Base-by-base conservation (phyloP, 805 yeast species). In the Wickerhamomyces xylosicus region DNA sequence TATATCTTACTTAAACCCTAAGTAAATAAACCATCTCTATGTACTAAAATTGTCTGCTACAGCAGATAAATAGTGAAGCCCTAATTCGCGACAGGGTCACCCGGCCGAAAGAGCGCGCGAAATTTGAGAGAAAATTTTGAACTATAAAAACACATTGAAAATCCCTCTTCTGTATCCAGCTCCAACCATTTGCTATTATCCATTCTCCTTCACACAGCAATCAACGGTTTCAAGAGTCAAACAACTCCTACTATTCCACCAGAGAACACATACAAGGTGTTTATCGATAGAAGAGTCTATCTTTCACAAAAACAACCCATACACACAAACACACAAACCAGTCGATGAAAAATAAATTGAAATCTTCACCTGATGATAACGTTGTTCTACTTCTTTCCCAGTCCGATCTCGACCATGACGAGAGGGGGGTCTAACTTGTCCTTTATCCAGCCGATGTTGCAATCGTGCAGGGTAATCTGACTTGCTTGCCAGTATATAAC, bases 381-480 rank as follows among this genome's bases (percentile, higher is more conserved):
- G 70, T 64, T 64, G 84, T 75, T 61, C 68, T 25, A 64, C 87
- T 81, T 82, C 89, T 81, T 82, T 82, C 89, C 87, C 83, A 75
- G 85, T 79, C 85, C 72, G 85, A 77, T 41, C 66, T 75, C 89
- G 92, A 82, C 89, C 79, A 79, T 82, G 92, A 81, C 86, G 89
- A 82, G 77, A 76, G 71, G 87, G 86, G 72, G 54, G 52, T 55
- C 62, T 61, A 53, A 45, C 53, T 40, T 41, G 57, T 48, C 46
- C 37, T 39, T 42, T 37, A 61, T 54, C 52, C 66, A 49, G 50
- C 39, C 42, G 46, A 44, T 41, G 42, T 48, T 37, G 37, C 43
- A 36, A 60, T 51, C 59, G n/a, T 42, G 41, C 60, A 57, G 48
- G 42, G 55, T 57, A 56, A 50, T 48, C 54, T 69, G 69, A 71